Evolutionary conservation across 2,329 filamentous ascomycete species (phyloP).

Genomic region (Aureobasidium namibiae): DNA sequence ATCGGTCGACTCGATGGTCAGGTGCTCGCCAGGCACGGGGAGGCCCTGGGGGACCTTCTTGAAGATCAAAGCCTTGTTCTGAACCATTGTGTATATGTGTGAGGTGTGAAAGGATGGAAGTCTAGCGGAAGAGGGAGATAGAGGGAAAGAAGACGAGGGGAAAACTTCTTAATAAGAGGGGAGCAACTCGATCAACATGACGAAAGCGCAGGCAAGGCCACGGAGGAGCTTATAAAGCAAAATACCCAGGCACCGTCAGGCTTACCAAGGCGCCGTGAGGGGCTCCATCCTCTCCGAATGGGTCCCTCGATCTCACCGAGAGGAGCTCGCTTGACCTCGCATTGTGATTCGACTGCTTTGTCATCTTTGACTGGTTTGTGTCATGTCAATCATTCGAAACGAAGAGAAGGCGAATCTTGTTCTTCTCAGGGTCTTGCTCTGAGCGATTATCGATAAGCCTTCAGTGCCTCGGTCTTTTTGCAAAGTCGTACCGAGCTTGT

Average conservation of each 20-base stretch:
- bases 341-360: conserved; percentile 1
- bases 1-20: conserved; percentile 56
- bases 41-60: conserved; percentile 57
- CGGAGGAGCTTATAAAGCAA: conserved; percentile 10
- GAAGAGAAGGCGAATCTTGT: neutral
- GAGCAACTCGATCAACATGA: neutral
- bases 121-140: neutral
- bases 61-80: conserved; percentile 71
- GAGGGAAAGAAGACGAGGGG: neutral
- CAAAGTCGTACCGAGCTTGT: neutral
- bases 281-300: neutral
- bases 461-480: neutral
- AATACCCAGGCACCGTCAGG: too few relatives aligned
- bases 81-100: conserved; percentile 33
- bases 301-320: neutral
- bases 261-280: neutral
- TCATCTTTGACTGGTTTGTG: neutral
- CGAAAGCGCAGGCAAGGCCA: conserved; percentile 8
- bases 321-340: neutral
- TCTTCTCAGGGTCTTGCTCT: neutral
- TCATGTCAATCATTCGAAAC: conserved; percentile 6
- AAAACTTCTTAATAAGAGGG: neutral
- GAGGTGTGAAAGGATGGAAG: neutral
- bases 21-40: conserved; percentile 62
- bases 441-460: conserved; percentile 4